Evolutionary conservation across 129 eudicot species (phyloP).

Genomic region (Helianthus annuus): DNA sequence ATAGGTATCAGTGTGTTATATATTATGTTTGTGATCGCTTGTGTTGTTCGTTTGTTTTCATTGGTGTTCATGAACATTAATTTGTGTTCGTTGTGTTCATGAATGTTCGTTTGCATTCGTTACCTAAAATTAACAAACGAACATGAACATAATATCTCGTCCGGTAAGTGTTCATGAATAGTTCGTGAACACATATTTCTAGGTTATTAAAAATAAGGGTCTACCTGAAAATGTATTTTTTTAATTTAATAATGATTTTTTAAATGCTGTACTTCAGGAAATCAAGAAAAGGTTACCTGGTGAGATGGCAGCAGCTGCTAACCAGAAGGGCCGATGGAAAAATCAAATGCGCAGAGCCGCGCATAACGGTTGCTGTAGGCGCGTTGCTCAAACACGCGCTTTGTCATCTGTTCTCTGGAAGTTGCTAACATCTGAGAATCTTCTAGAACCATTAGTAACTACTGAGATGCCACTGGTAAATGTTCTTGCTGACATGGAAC

Average conservation of each 20-base stretch:
- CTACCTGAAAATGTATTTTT: not conserved
- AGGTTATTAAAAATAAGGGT: not conserved
- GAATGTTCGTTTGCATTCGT: no score
- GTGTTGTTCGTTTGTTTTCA: no score
- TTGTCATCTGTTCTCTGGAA: constrained; percentile 76
- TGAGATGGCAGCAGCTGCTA: constrained; percentile 92
- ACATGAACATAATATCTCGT: no score
- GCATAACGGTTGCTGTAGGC: constrained; percentile 93
- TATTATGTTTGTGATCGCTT: no score
- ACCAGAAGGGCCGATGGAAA: constrained; percentile 91
- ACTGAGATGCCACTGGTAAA: constrained; percentile 82
- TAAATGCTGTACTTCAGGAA: constrained; percentile 54
- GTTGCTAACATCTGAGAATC: constrained; percentile 75
- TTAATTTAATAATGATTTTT: constrained; percentile 13
- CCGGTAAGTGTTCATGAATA: no score
- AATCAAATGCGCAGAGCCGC: constrained; percentile 95
- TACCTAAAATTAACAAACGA: no score
- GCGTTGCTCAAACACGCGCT: constrained; percentile 82
- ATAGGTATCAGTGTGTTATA: no score
- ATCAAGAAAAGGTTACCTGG: constrained; percentile 77
- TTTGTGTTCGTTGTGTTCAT: no score
- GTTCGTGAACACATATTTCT: not conserved
- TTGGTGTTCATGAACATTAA: no score
- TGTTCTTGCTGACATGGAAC: constrained; percentile 96
- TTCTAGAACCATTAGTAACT: constrained; percentile 58